Evolutionary conservation across 164 flowering plant genomes (phyloP), one percentile per base, ranked within the genome.

Genomic region (Chimonanthus praecox): DNA sequence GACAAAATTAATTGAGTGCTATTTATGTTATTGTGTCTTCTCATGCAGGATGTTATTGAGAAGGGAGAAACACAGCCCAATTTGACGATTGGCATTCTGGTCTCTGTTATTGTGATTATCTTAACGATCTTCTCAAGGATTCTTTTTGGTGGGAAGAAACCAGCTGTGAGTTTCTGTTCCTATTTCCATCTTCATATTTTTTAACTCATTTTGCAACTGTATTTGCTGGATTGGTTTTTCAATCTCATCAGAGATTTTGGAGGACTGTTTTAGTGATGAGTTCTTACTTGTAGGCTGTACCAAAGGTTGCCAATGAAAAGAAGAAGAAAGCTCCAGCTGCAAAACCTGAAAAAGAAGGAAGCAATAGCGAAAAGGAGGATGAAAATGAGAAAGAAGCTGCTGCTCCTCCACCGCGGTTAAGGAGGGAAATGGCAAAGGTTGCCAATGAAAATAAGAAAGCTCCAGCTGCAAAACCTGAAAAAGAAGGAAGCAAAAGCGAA

Each of bases 61-160:
- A 90, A 86, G 84, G 98, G 84, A 70, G 97, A 94, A 80, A 87
- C 83, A 58, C 97, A 94, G 78, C 90, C 98, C 20, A 91, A 87
- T 72, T 33, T 91, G 63, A 89, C 97, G 0, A 83, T 94, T 70
- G 92, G 95, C 60, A 74, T 86, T 72, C 79, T 94, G 21, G 85
- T 84, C 58, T 79, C 97, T 2, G 58, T 89, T 43, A 75, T 84
- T 20, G 80, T 91, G 33, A 80, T 90, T 7, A 44, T 91, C 72
- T 49, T 89, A 65, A 80, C 92, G 0, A 11, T 87, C 63, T 33
- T 94, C 45, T 77, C 80, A 10, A 89, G 79, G 85, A 64, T 92
- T 71, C 64, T 94, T 43, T 91, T 91, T 72, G 97, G 97, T 33
- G 97, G 97, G 75, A 94, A 94, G 84, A 94, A 94, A 83, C 60